These are phyloP conservation scores for Trichocomaceae sp. DNA, from an alignment of 2,329 filamentous ascomycete species.

Conservation along the genomic window DNA sequence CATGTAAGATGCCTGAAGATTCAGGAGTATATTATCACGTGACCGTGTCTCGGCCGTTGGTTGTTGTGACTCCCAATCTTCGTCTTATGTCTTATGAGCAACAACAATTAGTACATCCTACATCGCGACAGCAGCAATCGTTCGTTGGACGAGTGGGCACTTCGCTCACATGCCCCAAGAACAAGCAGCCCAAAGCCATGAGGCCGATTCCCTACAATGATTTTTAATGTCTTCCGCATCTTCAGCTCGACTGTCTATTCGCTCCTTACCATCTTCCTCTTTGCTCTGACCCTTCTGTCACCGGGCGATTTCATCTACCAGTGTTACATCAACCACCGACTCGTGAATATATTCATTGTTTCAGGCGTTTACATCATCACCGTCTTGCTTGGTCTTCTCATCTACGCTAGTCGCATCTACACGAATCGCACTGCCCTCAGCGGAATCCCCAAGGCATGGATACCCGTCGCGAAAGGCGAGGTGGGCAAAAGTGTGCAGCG, in stretches of 20 bases:
- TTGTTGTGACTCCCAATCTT: background rate
- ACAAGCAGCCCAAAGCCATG: slow-evolving; percentile 14
- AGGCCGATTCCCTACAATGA: slow-evolving; percentile 25
- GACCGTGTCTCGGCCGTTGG: background rate
- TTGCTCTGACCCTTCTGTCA: slow-evolving; percentile 68
- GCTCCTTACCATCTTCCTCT: slow-evolving; percentile 65
- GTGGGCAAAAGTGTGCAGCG: slow-evolving; percentile 66
- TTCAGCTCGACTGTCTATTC: slow-evolving; percentile 76
- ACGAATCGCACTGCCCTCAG: slow-evolving; percentile 73
- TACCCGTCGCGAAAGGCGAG: slow-evolving; percentile 80
- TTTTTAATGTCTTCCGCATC: slow-evolving; percentile 59
- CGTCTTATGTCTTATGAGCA: background rate
- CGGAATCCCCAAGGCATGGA: slow-evolving; percentile 77
- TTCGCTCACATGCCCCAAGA: slow-evolving; percentile 10
- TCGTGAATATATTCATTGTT: slow-evolving; percentile 78
- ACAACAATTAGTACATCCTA: background rate
- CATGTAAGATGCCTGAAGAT: too few relatives aligned
- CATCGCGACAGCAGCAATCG: slow-evolving; percentile 3
- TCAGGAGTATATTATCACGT: background rate
- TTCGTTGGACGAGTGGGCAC: slow-evolving; percentile 10
- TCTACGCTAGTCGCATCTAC: slow-evolving; percentile 80
- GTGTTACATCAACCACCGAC: slow-evolving; percentile 58
- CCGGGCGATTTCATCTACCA: slow-evolving; percentile 77
- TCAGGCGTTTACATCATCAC: slow-evolving; percentile 69
- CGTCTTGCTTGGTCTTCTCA: slow-evolving; percentile 60